Conservation (phyloP, 306 rosid species). For the Astragalus membranaceus region DNA sequence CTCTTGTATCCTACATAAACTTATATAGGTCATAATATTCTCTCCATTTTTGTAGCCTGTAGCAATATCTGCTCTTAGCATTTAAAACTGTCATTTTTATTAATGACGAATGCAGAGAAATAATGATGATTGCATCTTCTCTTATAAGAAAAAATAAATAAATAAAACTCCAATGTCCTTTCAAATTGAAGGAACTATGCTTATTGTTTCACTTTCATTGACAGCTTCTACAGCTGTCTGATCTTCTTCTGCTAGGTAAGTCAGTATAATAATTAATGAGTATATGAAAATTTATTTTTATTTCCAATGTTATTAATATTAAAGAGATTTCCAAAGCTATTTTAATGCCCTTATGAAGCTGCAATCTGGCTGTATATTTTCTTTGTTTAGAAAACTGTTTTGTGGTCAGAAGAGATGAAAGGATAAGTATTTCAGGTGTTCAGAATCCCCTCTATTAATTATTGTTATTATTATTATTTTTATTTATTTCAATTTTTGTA, state of each 20-base stretch:
- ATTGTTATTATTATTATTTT: neutral
- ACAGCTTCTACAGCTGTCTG: constrained; percentile 28
- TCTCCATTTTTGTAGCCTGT: constrained; percentile 20
- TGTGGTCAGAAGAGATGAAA: constrained; percentile 11
- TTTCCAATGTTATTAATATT: no score
- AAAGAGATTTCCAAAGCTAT: no score
- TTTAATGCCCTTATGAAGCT: neutral
- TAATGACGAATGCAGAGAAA: constrained; percentile 37
- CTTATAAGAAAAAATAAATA: constrained; percentile 16
- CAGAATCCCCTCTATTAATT: no score
- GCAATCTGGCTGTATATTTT: constrained; percentile 23
- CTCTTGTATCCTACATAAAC: constrained; percentile 17
- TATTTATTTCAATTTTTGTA: neutral
- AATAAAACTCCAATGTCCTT: constrained; percentile 42
- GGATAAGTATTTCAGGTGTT: constrained; percentile 26
- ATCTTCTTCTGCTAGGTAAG: constrained; percentile 29
- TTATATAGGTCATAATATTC: constrained; percentile 28
- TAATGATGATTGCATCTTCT: constrained; percentile 34
- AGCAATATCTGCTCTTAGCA: constrained; percentile 22
- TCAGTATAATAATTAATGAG: constrained; percentile 44
- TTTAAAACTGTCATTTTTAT: constrained; percentile 30
- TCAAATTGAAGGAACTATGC: constrained; percentile 48
- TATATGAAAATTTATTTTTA: no score
- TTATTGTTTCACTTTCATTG: constrained; percentile 46
- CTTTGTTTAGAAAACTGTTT: constrained; percentile 13